Conservation (phyloP, 441 rosid genomes). For the Brassica balearica region DNA sequence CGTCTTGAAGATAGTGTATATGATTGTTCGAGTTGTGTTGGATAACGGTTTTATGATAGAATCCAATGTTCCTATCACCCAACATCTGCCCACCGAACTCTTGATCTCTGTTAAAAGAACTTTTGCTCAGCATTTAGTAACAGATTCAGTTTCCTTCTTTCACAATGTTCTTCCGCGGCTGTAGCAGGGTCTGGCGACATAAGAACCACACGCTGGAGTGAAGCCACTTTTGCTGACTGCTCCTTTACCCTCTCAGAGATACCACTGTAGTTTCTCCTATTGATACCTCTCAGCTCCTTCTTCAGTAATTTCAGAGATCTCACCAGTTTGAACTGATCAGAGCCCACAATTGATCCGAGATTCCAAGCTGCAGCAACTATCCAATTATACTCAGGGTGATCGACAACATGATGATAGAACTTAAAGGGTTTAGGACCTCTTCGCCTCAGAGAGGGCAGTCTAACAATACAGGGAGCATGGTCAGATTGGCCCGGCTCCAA, state of each 20-base stretch:
- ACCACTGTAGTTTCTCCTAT: not conserved
- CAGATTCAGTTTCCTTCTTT: not conserved
- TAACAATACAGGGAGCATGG: not conserved
- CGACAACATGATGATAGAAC: not conserved
- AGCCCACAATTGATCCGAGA: not conserved
- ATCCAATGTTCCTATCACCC: not conserved
- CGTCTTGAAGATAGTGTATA: not conserved
- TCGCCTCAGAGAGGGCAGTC: not conserved
- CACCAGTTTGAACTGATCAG: not conserved
- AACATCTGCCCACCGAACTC: not conserved
- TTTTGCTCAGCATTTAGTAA: not conserved
- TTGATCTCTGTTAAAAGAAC: not conserved
- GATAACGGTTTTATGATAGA: not conserved
- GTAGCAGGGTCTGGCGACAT: not conserved
- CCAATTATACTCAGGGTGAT: not conserved
- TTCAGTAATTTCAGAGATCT: not conserved
- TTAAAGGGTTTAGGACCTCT: not conserved
- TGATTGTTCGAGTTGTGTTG: not conserved
- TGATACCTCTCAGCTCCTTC: not conserved
- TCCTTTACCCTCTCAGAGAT: not conserved
- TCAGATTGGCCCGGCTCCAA: not conserved
- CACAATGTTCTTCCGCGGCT: not conserved
- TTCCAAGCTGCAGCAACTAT: too few relatives aligned
- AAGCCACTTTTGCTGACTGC: not conserved
- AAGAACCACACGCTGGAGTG: not conserved